Conservation (phyloP, 2,329 filamentous ascomycete species). For the Lachnellula cervina region DNA sequence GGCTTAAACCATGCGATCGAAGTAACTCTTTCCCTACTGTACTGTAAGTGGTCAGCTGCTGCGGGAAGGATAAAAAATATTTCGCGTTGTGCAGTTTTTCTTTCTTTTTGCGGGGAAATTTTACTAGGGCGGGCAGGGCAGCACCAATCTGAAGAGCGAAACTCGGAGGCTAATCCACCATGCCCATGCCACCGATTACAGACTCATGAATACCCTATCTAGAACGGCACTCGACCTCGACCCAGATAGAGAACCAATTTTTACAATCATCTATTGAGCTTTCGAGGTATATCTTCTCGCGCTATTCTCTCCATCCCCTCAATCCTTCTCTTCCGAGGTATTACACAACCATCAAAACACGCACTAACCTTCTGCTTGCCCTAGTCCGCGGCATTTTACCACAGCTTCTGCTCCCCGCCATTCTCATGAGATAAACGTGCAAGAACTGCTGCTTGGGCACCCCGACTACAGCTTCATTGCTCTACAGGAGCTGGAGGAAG, state of each 20-base stretch:
- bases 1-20: conserved; percentile 3
- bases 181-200: not conserved
- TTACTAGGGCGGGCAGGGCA: conserved; percentile 1
- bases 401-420: conserved; percentile 19
- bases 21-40: not conserved
- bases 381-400: conserved; percentile 25
- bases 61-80: conserved; percentile 5
- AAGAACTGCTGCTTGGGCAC: conserved; percentile 21
- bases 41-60: conserved; percentile 7
- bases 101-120: not conserved
- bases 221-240: not conserved
- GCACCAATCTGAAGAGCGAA: no score
- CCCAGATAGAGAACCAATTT: not conserved
- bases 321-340: not conserved
- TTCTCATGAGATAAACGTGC: conserved; percentile 25
- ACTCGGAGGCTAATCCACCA: no score
- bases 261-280: conserved; percentile 11
- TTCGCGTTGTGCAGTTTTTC: conserved; percentile 9
- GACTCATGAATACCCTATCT: conserved; percentile 1
- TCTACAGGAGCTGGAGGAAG: conserved; percentile 26
- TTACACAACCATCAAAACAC: not conserved
- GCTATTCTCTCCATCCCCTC: not conserved
- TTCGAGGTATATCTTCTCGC: conserved; percentile 12
- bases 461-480: conserved; percentile 18
- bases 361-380: not conserved